Base-by-base conservation (phyloP, 2,329 filamentous ascomycete species). In the Sporothrix schenckii region DNA sequence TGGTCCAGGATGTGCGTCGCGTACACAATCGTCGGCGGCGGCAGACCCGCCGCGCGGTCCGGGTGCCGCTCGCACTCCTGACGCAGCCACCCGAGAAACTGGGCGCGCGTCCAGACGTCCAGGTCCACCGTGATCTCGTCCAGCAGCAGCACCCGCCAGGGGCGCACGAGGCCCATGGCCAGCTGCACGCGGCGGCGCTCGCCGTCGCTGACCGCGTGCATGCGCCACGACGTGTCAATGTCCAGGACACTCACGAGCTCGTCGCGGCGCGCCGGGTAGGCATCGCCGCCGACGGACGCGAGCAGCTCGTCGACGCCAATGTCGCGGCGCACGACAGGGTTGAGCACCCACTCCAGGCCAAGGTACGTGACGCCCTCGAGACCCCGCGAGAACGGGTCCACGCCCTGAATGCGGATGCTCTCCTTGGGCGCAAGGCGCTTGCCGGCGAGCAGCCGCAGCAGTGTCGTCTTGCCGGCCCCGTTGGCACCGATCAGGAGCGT, bases 121-220 rank as follows among this genome's bases (percentile, higher is more conserved):
- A 99, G 83, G 79, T 99, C 95, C 10, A 99, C 95, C 0, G 95
- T 99, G 79, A 98, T 97, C 80, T 98, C 94, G 78, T 99, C 95
- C 53, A 99, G 86, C 68, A 99, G 84, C 39, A 99, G 83, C 3
- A 99, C 91, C 13, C 88, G 89, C 95, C 95, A 99, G 0, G 95
- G 95, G 3, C 94, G 86, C 58, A 99, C 81, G 10, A 99, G 84
- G 0, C 95, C 95, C 95, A 99, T 99, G 72, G 94, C 94, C 9
- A 99, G 85, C 83, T 99, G 95, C 6, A 99, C 95, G 21, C 95
- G 86, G 19, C 95, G 86, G 19, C 95, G 83, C 83, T 99, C 95
- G 67, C 95, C 95, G 77, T 99, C 95, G 1, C 89, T 93, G 6
- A 99, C 94, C 61, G 94, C 92, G 79, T 97, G 94, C 92, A 99